phyloP scores from a whole-genome alignment of 2,329 filamentous ascomycete species.

The Ascocoryne sarcoides region DNA sequence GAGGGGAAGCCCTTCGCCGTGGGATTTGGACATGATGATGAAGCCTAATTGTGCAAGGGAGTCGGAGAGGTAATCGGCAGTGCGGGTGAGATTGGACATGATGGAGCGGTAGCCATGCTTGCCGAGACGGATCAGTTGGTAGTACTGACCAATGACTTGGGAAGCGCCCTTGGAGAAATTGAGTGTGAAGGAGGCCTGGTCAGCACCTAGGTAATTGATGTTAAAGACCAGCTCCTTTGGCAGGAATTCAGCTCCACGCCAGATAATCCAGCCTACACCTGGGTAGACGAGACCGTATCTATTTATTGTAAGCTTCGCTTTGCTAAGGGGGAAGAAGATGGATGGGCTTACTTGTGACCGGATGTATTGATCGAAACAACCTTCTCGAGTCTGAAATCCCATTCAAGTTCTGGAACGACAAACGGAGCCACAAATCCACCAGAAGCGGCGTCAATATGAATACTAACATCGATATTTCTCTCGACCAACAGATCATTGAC shows the following conservation, averaged over 20 bases:
- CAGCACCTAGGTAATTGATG: slow-evolving; percentile 96
- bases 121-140: slow-evolving; percentile 89
- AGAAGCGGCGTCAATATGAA: slow-evolving; percentile 88
- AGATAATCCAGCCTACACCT: slow-evolving; percentile 89
- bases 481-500: slow-evolving; percentile 81
- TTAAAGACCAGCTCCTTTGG: slow-evolving; percentile 91
- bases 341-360: slow-evolving; percentile 67
- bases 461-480: slow-evolving; percentile 68
- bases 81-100: slow-evolving; percentile 88
- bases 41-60: slow-evolving; percentile 70
- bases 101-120: slow-evolving; percentile 88
- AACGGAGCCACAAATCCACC: slow-evolving; percentile 93
- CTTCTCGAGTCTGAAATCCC: slow-evolving; percentile 86
- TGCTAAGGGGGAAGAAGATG: background rate
- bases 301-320: slow-evolving; percentile 2
- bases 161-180: slow-evolving; percentile 96
- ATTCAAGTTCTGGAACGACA: slow-evolving; percentile 70
- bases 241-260: slow-evolving; percentile 73
- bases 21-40: slow-evolving; percentile 75
- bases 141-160: slow-evolving; percentile 95
- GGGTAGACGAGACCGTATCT: slow-evolving; percentile 68
- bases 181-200: slow-evolving; percentile 90
- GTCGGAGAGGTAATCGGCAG: slow-evolving; percentile 75
- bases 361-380: slow-evolving; percentile 93
- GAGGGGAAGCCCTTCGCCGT: slow-evolving; percentile 73